These are phyloP conservation scores for Pseudoturritis turrita DNA, from an alignment of 345 rosid species.

Conservation along the genomic window DNA sequence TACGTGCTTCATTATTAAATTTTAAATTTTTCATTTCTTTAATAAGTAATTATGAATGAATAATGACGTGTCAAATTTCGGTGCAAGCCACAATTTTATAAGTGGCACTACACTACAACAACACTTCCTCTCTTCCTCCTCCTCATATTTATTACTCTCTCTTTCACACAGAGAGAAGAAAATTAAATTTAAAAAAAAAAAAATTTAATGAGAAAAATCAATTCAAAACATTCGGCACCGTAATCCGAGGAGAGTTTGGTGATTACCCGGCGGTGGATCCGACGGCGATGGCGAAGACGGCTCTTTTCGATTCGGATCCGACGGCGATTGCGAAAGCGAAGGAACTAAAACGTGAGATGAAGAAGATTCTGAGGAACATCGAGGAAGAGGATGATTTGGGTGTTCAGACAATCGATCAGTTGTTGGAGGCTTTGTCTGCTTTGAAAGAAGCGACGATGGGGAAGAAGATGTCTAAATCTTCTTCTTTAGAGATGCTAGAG, in stretches of 20 bases:
- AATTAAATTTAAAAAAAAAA: background rate
- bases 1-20: slow-evolving; percentile 28
- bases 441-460: slow-evolving; percentile 48
- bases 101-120: slow-evolving; percentile 23
- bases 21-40: background rate
- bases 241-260: slow-evolving; percentile 11
- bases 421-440: slow-evolving; percentile 52
- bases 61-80: slow-evolving; percentile 29
- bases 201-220: background rate
- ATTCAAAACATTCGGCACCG: background rate
- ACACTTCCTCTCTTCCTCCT: slow-evolving; percentile 5
- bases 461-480: slow-evolving; percentile 45
- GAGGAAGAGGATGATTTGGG: slow-evolving; percentile 50
- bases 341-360: slow-evolving; percentile 71
- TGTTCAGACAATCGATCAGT: slow-evolving; percentile 56
- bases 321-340: slow-evolving; percentile 49
- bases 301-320: slow-evolving; percentile 57
- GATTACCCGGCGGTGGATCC: slow-evolving; percentile 25
- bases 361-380: slow-evolving; percentile 55
- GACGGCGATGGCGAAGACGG: slow-evolving; percentile 59
- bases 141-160: slow-evolving; percentile 19
- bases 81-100: slow-evolving; percentile 26
- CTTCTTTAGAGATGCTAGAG: slow-evolving; percentile 44
- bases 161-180: background rate
- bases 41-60: background rate